These are phyloP conservation scores for Fraxinus nigra DNA, from an alignment of 305 asterid genomes.

Conservation along the genomic window DNA sequence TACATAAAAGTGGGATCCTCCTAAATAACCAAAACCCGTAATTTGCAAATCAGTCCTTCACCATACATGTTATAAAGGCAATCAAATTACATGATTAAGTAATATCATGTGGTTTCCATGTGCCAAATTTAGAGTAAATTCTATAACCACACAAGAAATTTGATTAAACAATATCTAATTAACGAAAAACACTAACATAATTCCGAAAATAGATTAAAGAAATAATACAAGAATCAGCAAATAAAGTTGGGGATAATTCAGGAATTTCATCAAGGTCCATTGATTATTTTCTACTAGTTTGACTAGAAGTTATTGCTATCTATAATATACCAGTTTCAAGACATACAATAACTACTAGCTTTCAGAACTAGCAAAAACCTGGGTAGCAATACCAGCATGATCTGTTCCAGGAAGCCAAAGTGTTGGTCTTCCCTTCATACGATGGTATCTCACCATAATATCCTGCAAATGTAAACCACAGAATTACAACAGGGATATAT, in stretches of 20 bases:
- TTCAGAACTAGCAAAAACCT: constrained; percentile 52
- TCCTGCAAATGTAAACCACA: constrained; percentile 51
- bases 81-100: constrained; percentile 3
- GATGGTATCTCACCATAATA: constrained; percentile 86
- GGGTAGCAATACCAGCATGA: constrained; percentile 99
- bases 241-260: not conserved
- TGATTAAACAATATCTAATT: constrained; percentile 5
- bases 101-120: not conserved
- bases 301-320: constrained; percentile 3
- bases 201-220: not conserved
- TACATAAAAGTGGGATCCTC: constrained; percentile 1
- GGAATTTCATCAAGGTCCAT: constrained; percentile 12
- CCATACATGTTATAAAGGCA: constrained; percentile 5
- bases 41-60: constrained; percentile 1
- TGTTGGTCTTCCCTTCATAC: constrained; percentile 94
- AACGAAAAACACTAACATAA: not conserved
- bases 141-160: not conserved
- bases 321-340: not conserved
- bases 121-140: constrained; percentile 1
- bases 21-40: constrained; percentile 10
- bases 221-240: constrained; percentile 10
- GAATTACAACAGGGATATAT: constrained; percentile 6
- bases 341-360: constrained; percentile 2
- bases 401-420: constrained; percentile 99
- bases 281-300: not conserved